These are phyloP conservation scores for Protostelium mycophagum DNA, from an alignment of 78 protist species.

Conservation along the genomic window DNA sequence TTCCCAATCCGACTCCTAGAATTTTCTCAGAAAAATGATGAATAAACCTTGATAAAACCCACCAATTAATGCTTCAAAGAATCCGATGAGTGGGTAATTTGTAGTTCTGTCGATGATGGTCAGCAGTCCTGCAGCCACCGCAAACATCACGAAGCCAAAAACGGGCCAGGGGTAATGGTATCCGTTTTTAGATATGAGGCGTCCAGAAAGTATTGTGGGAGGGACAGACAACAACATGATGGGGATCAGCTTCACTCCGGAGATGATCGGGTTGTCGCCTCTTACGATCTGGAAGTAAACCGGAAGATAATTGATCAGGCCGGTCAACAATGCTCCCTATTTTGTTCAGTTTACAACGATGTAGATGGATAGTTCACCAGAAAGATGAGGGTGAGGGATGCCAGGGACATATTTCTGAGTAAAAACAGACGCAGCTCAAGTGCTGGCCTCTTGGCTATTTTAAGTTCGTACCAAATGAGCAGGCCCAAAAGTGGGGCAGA, in stretches of 20 bases:
- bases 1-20: constrained; percentile 64
- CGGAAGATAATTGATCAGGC: constrained; percentile 54
- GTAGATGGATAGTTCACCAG: background rate
- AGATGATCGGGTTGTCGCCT: constrained; percentile 17
- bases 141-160: background rate
- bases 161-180: background rate
- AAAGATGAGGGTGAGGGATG: constrained; percentile 8
- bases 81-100: background rate
- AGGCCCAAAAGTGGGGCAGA: constrained; percentile 6
- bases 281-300: constrained; percentile 49
- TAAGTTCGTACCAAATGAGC: constrained; percentile 18
- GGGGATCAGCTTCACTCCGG: constrained; percentile 51
- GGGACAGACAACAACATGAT: constrained; percentile 40
- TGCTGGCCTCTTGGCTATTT: constrained; percentile 27
- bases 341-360: background rate
- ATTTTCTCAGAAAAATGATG: background rate
- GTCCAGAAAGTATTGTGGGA: constrained; percentile 21
- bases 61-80: background rate
- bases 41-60: background rate
- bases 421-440: constrained; percentile 39
- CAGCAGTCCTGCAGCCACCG: background rate
- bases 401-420: constrained; percentile 26
- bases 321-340: constrained; percentile 41
- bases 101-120: background rate
- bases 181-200: constrained; percentile 11